Percentiles rank a stretch among this genome's conserved stretches.
Evolutionary conservation across 2,329 filamentous ascomycete species (phyloP).

Genomic region (Sporothrix protearum): DNA sequence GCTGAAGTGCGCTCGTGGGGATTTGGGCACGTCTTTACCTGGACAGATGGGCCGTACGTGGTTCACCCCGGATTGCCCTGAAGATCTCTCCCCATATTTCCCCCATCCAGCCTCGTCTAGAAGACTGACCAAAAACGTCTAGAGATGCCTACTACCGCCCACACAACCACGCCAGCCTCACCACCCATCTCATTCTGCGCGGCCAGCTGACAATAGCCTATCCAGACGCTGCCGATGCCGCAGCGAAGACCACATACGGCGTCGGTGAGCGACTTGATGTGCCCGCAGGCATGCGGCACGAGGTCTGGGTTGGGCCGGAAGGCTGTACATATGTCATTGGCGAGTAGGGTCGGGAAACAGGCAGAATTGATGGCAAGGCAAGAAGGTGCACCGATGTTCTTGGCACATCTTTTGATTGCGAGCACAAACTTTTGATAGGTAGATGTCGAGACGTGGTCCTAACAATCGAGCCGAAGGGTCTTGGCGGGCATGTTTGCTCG

Average conservation of each 20-base stretch:
- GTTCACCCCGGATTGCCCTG: conserved; percentile 18
- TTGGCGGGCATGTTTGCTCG: background rate
- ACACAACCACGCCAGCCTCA: conserved; percentile 61
- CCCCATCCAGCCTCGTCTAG: background rate
- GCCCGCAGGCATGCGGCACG: conserved; percentile 59
- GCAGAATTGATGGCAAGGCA: background rate
- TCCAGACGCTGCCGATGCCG: conserved; percentile 49
- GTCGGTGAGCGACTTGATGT: conserved; percentile 64
- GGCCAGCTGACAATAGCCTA: conserved; percentile 66
- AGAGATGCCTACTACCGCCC: conserved; percentile 67
- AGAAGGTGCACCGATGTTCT: background rate
- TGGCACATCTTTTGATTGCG: background rate
- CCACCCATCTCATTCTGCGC: conserved; percentile 64
- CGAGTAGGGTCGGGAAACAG: conserved; percentile 37
- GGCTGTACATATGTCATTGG: conserved; percentile 68
- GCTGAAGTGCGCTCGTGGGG: conserved; percentile 65
- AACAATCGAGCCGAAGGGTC: background rate
- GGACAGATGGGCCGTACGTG: conserved; percentile 63
- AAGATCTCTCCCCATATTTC: background rate
- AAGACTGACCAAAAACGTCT: conserved; percentile 22
- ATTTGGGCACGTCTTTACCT: conserved; percentile 66
- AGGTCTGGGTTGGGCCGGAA: conserved; percentile 64
- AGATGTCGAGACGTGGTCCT: background rate
- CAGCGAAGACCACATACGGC: conserved; percentile 52
- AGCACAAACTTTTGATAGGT: background rate